A percentile compares a stretch with the other conserved stretches of the same genome.
phyloP scores from a whole-genome alignment of 805 yeast genomes.

The Kluyveromyces aestuarii region DNA sequence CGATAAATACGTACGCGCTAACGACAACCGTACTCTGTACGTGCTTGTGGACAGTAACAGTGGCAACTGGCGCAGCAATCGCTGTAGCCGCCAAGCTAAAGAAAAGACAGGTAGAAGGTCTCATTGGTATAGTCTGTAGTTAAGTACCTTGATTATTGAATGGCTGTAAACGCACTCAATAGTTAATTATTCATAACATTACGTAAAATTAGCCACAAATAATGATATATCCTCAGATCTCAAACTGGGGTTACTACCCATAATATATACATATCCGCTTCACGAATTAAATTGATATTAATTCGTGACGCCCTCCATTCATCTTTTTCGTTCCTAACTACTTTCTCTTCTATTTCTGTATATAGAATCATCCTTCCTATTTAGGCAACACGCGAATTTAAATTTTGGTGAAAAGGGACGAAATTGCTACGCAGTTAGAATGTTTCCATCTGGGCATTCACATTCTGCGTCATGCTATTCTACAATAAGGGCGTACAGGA shows the following conservation, averaged over 20 bases:
- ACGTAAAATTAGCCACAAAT: too few species aligned
- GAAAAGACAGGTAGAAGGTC: not conserved
- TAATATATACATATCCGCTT: too few species aligned
- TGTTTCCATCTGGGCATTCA: too few species aligned
- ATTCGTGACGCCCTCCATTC: not conserved
- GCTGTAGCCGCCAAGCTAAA: not conserved
- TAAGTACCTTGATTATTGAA: not conserved
- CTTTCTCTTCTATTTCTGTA: not conserved
- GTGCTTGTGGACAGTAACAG: conserved; percentile 2
- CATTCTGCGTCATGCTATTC: too few species aligned
- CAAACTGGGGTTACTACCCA: too few species aligned
- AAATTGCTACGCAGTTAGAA: not conserved
- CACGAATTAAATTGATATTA: too few species aligned
- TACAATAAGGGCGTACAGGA: too few species aligned
- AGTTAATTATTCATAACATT: too few species aligned
- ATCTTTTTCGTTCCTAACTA: not conserved
- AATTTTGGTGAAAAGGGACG: not conserved
- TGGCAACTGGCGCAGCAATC: not conserved
- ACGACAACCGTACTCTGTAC: conserved; percentile 1
- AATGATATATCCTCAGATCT: too few species aligned
- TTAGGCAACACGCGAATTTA: not conserved
- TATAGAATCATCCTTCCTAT: not conserved
- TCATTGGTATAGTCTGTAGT: not conserved
- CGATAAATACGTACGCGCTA: not conserved
- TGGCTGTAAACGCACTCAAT: too few species aligned